Conservation (phyloP, 2,329 filamentous ascomycete genomes). For the Beauveria australis region DNA sequence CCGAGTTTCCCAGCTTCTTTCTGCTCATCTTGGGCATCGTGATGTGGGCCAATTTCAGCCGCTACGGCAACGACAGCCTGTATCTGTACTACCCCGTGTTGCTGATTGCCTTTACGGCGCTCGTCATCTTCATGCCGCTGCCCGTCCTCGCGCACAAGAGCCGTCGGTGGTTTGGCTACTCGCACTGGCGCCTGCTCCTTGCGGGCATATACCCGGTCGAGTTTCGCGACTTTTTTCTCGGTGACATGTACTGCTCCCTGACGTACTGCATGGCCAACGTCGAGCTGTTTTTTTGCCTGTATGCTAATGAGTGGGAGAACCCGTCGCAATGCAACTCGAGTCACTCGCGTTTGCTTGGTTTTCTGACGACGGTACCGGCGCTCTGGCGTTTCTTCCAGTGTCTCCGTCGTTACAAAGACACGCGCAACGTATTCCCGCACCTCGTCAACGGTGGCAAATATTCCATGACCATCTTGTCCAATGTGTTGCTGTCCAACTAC, state of each 20-base stretch:
- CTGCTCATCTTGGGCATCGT: slow-evolving; percentile 69
- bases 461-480: slow-evolving; percentile 70
- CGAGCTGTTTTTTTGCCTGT: slow-evolving; percentile 90
- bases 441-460: slow-evolving; percentile 92
- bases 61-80: slow-evolving; percentile 55
- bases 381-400: slow-evolving; percentile 91
- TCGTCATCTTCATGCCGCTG: slow-evolving; percentile 68
- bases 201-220: slow-evolving; percentile 89
- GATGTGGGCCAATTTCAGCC: slow-evolving; percentile 83
- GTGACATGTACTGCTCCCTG: slow-evolving; percentile 94
- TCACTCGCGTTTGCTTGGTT: slow-evolving; percentile 75
- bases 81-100: slow-evolving; percentile 84
- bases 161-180: slow-evolving; percentile 79
- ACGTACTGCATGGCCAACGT: slow-evolving; percentile 88
- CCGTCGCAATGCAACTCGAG: slow-evolving; percentile 76
- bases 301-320: slow-evolving; percentile 67
- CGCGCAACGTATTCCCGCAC: slow-evolving; percentile 81
- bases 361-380: slow-evolving; percentile 73
- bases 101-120: slow-evolving; percentile 58
- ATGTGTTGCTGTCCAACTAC: slow-evolving; percentile 72
- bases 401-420: slow-evolving; percentile 80
- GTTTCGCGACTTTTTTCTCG: slow-evolving; percentile 94
- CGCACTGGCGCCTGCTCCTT: slow-evolving; percentile 79
- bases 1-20: slow-evolving; percentile 81
- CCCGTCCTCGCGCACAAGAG: slow-evolving; percentile 67